Evolutionary conservation across 2,329 filamentous ascomycete genomes (phyloP).

Genomic region (Xylaria sp.): DNA sequence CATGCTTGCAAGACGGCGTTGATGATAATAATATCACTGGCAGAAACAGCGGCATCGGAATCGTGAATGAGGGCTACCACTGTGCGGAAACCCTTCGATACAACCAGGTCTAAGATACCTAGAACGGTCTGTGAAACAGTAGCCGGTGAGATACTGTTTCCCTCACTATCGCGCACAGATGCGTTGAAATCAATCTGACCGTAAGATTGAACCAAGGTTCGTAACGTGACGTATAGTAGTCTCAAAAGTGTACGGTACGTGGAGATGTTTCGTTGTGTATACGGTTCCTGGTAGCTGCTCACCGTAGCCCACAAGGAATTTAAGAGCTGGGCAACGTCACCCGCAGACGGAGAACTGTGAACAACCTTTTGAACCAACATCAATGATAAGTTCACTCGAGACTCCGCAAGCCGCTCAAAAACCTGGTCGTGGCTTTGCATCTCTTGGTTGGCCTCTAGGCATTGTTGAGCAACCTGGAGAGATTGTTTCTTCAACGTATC

Average conservation of each 20-base stretch:
- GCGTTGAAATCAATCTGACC: conserved; percentile 28
- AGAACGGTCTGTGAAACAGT: conserved; percentile 67
- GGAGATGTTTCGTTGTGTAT: conserved; percentile 56
- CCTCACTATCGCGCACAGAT: conserved; percentile 37
- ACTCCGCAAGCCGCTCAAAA: conserved; percentile 78
- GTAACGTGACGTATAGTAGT: conserved; percentile 81
- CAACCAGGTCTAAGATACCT: conserved; percentile 78
- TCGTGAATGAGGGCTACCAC: conserved; percentile 85
- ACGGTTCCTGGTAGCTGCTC: conserved; percentile 59
- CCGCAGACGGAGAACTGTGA: conserved; percentile 56
- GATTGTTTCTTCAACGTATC: conserved; percentile 69
- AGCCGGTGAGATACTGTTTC: conserved; percentile 47
- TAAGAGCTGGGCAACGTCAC: conserved; percentile 59
- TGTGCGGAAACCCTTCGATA: conserved; percentile 81
- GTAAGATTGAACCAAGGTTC: conserved; percentile 59
- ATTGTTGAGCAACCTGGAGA: conserved; percentile 75
- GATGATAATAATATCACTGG: conserved; percentile 84
- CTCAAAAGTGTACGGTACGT: conserved; percentile 87
- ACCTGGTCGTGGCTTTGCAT: conserved; percentile 76
- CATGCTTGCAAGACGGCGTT: conserved; percentile 88
- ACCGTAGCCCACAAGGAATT: conserved; percentile 58
- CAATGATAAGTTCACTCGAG: conserved; percentile 80
- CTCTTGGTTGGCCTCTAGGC: conserved; percentile 77
- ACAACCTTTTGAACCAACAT: conserved; percentile 82
- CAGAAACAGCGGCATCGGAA: conserved; percentile 65